A percentile compares a stretch with the other conserved stretches of the same genome.
Conservation (phyloP, 139 green algal genomes). For the Spirogloea muscicola region DNA sequence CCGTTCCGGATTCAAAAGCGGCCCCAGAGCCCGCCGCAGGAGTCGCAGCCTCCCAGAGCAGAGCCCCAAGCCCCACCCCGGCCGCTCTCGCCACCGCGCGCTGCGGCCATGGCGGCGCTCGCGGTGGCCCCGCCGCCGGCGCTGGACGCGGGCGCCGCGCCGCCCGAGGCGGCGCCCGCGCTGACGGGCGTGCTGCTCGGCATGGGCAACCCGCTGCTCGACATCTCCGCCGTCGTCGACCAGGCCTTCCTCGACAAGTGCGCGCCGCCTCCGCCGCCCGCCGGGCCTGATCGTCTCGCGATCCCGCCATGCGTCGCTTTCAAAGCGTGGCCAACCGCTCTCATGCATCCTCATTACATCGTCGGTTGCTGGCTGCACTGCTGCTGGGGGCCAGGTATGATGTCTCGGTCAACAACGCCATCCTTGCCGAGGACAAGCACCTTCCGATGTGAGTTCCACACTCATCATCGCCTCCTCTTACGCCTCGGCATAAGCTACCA, state of each 20-base stretch:
- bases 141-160: neutral
- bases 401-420: slow-evolving; percentile 91
- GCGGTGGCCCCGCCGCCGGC: too few relatives aligned
- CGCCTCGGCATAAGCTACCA: too few relatives aligned
- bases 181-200: slow-evolving; percentile 65
- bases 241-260: slow-evolving; percentile 74
- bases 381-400: slow-evolving; percentile 60
- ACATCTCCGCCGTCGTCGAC: slow-evolving; percentile 82
- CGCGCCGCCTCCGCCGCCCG: neutral
- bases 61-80: too few relatives aligned
- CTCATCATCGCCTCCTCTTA: too few relatives aligned
- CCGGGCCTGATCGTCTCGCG: too few relatives aligned
- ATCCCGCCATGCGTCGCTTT: too few relatives aligned
- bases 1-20: too few relatives aligned
- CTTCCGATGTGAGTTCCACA: slow-evolving; percentile 77
- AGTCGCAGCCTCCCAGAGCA: neutral
- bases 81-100: too few relatives aligned
- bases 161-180: neutral
- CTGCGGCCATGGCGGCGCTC: too few relatives aligned
- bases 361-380: too few relatives aligned
- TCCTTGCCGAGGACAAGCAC: slow-evolving; percentile 96
- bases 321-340: too few relatives aligned
- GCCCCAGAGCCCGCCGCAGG: neutral
- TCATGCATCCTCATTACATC: too few relatives aligned
- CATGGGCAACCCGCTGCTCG: slow-evolving; percentile 95